phyloP scores from a whole-genome alignment of 2,329 filamentous ascomycete genomes.

The Aspergillus texensis region DNA sequence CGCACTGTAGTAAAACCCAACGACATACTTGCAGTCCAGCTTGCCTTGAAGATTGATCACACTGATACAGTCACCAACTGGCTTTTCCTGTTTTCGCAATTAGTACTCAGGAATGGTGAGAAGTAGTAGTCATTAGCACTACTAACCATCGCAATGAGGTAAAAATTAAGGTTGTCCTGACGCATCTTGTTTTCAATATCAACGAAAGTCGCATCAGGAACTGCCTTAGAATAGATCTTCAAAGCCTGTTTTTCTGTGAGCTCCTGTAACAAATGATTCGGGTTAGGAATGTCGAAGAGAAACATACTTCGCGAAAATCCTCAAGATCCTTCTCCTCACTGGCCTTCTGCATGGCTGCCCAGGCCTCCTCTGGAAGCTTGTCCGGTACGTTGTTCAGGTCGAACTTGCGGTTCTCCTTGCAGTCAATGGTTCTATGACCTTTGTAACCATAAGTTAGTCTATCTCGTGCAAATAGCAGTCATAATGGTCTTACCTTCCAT shows the following conservation, averaged over 20 bases:
- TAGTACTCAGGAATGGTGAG: neutral
- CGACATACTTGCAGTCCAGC: constrained; percentile 52
- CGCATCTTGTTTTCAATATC: constrained; percentile 57
- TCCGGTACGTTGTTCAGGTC: constrained; percentile 50
- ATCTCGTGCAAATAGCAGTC: neutral
- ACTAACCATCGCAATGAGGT: constrained; percentile 55
- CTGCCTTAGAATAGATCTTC: constrained; percentile 54
- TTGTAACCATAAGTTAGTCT: constrained; percentile 9
- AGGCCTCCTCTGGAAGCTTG: constrained; percentile 52
- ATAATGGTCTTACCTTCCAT: constrained; percentile 41
- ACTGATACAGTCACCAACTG: constrained; percentile 47
- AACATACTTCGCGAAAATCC: constrained; percentile 51
- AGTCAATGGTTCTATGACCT: constrained; percentile 50
- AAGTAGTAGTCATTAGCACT: neutral
- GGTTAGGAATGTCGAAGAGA: neutral
- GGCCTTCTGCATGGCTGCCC: constrained; percentile 53
- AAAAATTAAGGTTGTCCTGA: constrained; percentile 49
- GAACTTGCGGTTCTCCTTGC: constrained; percentile 49
- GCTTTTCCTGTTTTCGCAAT: constrained; percentile 40
- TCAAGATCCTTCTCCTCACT: constrained; percentile 53
- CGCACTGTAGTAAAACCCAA: constrained; percentile 51
- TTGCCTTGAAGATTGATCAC: constrained; percentile 58
- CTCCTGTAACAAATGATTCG: neutral
- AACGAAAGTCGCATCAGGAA: constrained; percentile 47
- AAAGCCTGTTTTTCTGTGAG: constrained; percentile 40